A percentile compares a stretch with the other conserved stretches of the same genome.
These are phyloP conservation scores for Penicillium capsulatum DNA, from an alignment of 2,329 filamentous ascomycete species.

Conservation along the genomic window DNA sequence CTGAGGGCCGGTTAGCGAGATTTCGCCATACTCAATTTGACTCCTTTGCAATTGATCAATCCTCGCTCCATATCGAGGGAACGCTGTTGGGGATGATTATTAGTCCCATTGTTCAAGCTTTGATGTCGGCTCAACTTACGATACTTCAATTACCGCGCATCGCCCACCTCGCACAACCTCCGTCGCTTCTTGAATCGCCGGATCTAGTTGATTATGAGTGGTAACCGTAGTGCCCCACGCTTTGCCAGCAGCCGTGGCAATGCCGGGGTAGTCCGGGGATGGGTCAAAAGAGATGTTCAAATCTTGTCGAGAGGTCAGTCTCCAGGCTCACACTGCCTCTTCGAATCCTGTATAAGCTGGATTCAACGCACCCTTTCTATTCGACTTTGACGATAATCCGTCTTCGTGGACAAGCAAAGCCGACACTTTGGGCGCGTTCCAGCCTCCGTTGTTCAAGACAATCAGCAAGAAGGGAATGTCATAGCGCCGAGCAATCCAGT, in stretches of 20 bases:
- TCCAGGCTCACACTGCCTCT: too few relatives aligned
- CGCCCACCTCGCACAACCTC: constrained; percentile 51
- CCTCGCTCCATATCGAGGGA: constrained; percentile 19
- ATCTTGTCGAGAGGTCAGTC: constrained; percentile 38
- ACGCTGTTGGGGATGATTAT: constrained; percentile 4
- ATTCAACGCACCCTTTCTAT: constrained; percentile 31
- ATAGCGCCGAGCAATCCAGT: constrained; percentile 64
- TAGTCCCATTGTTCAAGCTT: too few relatives aligned
- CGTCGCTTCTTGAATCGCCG: constrained; percentile 52
- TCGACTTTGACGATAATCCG: constrained; percentile 54
- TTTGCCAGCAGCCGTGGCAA: constrained; percentile 59
- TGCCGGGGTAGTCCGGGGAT: constrained; percentile 60
- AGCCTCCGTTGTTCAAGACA: constrained; percentile 64
- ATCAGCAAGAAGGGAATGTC: constrained; percentile 61
- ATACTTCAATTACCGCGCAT: constrained; percentile 55
- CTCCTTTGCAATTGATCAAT: background rate
- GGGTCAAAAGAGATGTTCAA: constrained; percentile 61
- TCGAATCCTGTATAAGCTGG: too few relatives aligned
- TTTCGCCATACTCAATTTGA: too few relatives aligned
- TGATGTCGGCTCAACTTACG: constrained; percentile 9
- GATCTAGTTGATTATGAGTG: constrained; percentile 51
- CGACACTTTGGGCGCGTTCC: constrained; percentile 52
- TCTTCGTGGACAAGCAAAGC: constrained; percentile 60
- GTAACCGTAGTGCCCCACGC: constrained; percentile 51
- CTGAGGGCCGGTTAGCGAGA: too few relatives aligned